Evolutionary conservation across 768 basidiomycete genomes (phyloP).

Genomic region (Cystobasidium tubakii): DNA sequence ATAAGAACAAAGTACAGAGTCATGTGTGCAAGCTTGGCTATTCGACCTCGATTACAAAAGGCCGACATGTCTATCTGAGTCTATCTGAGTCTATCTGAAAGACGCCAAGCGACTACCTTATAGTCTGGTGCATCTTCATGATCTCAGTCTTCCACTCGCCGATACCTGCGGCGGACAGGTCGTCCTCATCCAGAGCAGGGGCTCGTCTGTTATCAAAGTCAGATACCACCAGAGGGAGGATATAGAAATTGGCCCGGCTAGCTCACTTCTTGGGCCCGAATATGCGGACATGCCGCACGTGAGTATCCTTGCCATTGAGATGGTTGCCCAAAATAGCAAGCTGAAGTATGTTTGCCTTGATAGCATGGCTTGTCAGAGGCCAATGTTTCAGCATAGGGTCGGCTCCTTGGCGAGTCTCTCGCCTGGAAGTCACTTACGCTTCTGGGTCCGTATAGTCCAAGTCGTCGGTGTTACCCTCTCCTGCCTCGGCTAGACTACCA

Average conservation of each 20-base stretch:
- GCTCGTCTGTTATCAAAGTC: background rate
- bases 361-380: slow-evolving; percentile 4
- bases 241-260: slow-evolving; percentile 39
- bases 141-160: slow-evolving; percentile 62
- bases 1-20: slow-evolving; percentile 82
- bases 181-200: slow-evolving; percentile 26
- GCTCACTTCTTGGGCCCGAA: slow-evolving; percentile 75
- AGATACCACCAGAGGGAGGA: no score
- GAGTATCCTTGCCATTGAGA: slow-evolving; percentile 98
- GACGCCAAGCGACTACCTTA: slow-evolving; percentile 55
- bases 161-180: slow-evolving; percentile 57
- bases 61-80: slow-evolving; percentile 14
- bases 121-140: slow-evolving; percentile 72
- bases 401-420: no score
- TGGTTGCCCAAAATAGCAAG: slow-evolving; percentile 86
- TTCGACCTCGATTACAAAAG: slow-evolving; percentile 53
- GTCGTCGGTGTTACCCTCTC: slow-evolving; percentile 62
- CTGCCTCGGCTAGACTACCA: slow-evolving; percentile 70
- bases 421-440: slow-evolving; percentile 32
- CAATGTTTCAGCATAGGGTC: background rate
- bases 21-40: slow-evolving; percentile 73
- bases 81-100: no score
- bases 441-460: slow-evolving; percentile 33
- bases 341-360: slow-evolving; percentile 65
- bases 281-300: slow-evolving; percentile 83